Evolutionary conservation across 2,329 filamentous ascomycete genomes (phyloP).

Genomic region (Herpomyces periplanetae): DNA sequence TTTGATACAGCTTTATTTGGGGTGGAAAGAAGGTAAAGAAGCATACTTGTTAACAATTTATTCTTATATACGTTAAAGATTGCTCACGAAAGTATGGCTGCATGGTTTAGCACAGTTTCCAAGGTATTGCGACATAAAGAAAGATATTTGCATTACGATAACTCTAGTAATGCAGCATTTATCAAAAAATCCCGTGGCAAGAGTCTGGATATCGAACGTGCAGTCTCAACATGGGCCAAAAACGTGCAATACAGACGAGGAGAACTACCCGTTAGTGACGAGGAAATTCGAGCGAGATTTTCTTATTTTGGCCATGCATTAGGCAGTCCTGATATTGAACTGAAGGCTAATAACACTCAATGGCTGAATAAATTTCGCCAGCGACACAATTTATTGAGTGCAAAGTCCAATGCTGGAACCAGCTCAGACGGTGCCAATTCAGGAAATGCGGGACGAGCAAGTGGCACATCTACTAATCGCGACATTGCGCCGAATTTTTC

Average conservation of each 20-base stretch:
- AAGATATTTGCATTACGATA: constrained; percentile 51
- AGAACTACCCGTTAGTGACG: constrained; percentile 30
- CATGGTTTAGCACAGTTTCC: constrained; percentile 42
- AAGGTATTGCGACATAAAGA: constrained; percentile 84
- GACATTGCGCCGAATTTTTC: too few relatives aligned
- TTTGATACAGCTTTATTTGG: constrained; percentile 50
- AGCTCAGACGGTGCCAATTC: too few relatives aligned
- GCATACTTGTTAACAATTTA: constrained; percentile 1
- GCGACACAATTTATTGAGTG: constrained; percentile 24
- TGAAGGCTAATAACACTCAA: constrained; percentile 25
- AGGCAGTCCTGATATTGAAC: constrained; percentile 25
- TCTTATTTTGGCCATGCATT: constrained; percentile 36
- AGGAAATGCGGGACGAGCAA: too few relatives aligned
- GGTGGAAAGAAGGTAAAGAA: constrained; percentile 58
- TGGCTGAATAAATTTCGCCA: constrained; percentile 92
- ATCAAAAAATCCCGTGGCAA: constrained; percentile 51
- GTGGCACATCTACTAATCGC: too few relatives aligned
- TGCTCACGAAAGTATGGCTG: constrained; percentile 6
- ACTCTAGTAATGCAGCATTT: constrained; percentile 27
- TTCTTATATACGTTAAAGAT: constrained; percentile 2
- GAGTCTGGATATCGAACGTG: constrained; percentile 60
- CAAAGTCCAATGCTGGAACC: too few relatives aligned
- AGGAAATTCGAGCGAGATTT: constrained; percentile 51
- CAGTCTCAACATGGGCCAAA: constrained; percentile 47
- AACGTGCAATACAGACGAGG: constrained; percentile 43